These are phyloP conservation scores for Podaxis sp. DNA, from an alignment of 768 basidiomycete species.

Conservation along the genomic window DNA sequence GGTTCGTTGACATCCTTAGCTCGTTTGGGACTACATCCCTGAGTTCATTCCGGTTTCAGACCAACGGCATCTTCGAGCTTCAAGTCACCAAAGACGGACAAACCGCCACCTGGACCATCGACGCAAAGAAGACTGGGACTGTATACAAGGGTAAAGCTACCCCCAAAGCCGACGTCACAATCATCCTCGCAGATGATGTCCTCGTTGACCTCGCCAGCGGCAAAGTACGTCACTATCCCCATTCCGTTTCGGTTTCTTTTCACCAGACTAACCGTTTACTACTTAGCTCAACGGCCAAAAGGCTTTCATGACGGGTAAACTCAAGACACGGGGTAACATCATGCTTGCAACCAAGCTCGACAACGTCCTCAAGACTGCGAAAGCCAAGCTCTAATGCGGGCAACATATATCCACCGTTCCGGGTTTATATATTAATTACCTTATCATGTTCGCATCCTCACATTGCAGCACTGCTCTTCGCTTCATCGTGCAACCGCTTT, in stretches of 20 bases:
- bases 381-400: constrained; percentile 43
- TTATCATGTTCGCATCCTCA: constrained; percentile 3
- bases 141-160: constrained; percentile 73
- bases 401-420: not conserved
- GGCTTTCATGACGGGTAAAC: constrained; percentile 93
- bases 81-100: constrained; percentile 70
- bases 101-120: constrained; percentile 85
- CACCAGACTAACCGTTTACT: not conserved
- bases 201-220: constrained; percentile 69
- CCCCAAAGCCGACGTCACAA: constrained; percentile 79
- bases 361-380: constrained; percentile 60
- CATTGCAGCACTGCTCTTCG: not conserved
- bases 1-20: constrained; percentile 34
- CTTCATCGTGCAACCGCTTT: not conserved
- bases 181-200: constrained; percentile 75
- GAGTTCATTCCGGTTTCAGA: constrained; percentile 39
- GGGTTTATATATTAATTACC: not conserved
- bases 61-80: constrained; percentile 86
- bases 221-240: constrained; percentile 45
- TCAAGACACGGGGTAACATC: constrained; percentile 90
- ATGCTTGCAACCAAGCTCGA: constrained; percentile 94
- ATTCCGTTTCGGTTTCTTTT: not conserved
- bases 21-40: not conserved
- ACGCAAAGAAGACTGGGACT: constrained; percentile 81
- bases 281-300: constrained; percentile 85